These are phyloP conservation scores for Gliomastix tumulicola DNA, from an alignment of 2,329 filamentous ascomycete genomes.

Conservation along the genomic window DNA sequence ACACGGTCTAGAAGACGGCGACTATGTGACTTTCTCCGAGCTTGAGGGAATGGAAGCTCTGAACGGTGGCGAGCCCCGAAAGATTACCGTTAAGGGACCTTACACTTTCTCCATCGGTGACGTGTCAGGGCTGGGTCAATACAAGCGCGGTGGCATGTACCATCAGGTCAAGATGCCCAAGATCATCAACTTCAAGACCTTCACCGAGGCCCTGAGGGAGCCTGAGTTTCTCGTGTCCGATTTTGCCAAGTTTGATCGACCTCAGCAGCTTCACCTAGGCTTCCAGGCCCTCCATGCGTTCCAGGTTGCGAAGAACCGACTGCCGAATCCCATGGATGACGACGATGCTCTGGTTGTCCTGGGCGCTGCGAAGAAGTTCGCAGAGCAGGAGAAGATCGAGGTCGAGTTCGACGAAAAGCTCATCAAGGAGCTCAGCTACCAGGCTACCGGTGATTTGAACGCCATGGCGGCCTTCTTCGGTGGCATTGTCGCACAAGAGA, in stretches of 20 bases:
- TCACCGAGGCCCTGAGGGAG: slow-evolving; percentile 71
- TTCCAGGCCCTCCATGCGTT: slow-evolving; percentile 91
- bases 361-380: slow-evolving; percentile 67
- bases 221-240: slow-evolving; percentile 90
- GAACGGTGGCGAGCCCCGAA: slow-evolving; percentile 77
- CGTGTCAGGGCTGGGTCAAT: slow-evolving; percentile 78
- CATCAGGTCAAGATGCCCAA: slow-evolving; percentile 99
- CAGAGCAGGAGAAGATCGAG: slow-evolving; percentile 59
- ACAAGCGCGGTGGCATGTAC: slow-evolving; percentile 82
- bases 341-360: slow-evolving; percentile 75
- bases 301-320: slow-evolving; percentile 62
- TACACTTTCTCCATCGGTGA: slow-evolving; percentile 98
- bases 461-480: slow-evolving; percentile 95
- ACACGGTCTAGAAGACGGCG: slow-evolving; percentile 92
- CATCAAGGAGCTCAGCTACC: slow-evolving; percentile 87
- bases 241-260: slow-evolving; percentile 96
- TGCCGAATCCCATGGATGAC: slow-evolving; percentile 79
- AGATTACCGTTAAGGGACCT: slow-evolving; percentile 89
- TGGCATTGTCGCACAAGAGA: slow-evolving; percentile 87
- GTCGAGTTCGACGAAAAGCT: slow-evolving; percentile 84
- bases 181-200: slow-evolving; percentile 78
- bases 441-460: slow-evolving; percentile 83
- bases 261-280: slow-evolving; percentile 83
- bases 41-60: slow-evolving; percentile 85
- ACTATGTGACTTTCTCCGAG: slow-evolving; percentile 93